Conservation (phyloP, 352 stramenopile genomes). For the Globisporangium alternatum region DNA sequence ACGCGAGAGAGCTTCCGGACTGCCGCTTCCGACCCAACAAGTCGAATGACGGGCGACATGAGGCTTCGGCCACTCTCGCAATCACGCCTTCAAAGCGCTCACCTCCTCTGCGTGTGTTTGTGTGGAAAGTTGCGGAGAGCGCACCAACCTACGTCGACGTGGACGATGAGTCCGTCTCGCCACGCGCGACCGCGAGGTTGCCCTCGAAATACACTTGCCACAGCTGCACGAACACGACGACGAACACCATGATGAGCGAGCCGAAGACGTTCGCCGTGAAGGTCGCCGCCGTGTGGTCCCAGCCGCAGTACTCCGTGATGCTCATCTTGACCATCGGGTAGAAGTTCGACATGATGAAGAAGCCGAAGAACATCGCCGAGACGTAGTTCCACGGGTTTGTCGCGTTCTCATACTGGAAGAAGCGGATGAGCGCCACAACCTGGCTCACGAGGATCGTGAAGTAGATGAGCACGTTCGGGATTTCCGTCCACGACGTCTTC, state of each 20-base stretch:
- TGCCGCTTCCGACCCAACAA: neutral
- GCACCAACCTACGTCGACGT: constrained; percentile 7
- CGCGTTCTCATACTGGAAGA: constrained; percentile 89
- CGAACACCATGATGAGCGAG: constrained; percentile 76
- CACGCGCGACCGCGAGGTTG: constrained; percentile 69
- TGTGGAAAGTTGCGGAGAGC: neutral
- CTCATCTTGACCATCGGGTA: constrained; percentile 92
- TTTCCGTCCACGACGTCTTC: constrained; percentile 87
- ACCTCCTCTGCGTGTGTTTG: neutral
- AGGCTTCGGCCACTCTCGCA: neutral
- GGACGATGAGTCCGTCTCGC: constrained; percentile 17
- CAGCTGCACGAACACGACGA: constrained; percentile 87
- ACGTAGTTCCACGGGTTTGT: constrained; percentile 89
- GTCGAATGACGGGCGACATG: neutral
- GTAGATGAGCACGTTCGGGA: constrained; percentile 88
- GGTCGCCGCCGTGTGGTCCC: constrained; percentile 81
- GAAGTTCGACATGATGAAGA: constrained; percentile 85
- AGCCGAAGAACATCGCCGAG: constrained; percentile 85
- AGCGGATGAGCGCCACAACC: constrained; percentile 75
- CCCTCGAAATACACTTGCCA: constrained; percentile 83
- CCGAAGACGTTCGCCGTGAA: constrained; percentile 85
- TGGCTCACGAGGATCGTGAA: constrained; percentile 79
- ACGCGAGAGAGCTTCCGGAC: neutral
- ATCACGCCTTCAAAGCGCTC: neutral
- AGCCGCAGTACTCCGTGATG: constrained; percentile 88